Evolutionary conservation across 805 yeast species (phyloP).

Genomic region (Starmera pachycereana): DNA sequence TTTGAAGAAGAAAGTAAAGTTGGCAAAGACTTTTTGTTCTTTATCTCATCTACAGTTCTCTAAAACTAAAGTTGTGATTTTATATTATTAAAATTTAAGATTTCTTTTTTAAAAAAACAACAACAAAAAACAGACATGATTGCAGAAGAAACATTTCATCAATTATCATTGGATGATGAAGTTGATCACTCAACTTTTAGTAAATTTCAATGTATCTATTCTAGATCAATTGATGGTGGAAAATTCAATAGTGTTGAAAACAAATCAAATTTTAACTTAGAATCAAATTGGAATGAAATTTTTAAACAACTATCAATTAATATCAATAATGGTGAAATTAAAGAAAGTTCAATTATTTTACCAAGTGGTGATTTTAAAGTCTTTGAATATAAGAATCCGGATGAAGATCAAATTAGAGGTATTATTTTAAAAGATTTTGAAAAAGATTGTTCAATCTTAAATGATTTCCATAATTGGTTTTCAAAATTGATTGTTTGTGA

Average conservation of each 20-base stretch:
- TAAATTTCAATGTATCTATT: constrained; percentile 28
- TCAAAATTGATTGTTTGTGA: constrained; percentile 25
- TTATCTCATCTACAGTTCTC: too few relatives aligned
- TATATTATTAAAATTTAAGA: too few relatives aligned
- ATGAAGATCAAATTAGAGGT: constrained; percentile 28
- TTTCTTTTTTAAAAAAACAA: too few relatives aligned
- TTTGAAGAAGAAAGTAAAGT: too few relatives aligned
- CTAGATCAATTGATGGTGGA: constrained; percentile 16
- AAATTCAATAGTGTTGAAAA: constrained; percentile 19
- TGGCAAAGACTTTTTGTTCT: too few relatives aligned
- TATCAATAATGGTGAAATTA: neutral
- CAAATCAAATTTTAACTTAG: constrained; percentile 22
- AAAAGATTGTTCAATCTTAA: constrained; percentile 13
- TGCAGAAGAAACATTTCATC: neutral
- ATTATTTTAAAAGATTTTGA: constrained; percentile 24
- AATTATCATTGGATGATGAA: neutral
- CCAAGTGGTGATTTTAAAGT: constrained; percentile 14
- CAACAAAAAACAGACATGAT: too few relatives aligned
- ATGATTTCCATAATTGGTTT: constrained; percentile 26
- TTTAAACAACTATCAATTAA: neutral
- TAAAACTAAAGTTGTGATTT: too few relatives aligned
- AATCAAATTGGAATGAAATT: constrained; percentile 19
- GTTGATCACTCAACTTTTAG: constrained; percentile 26
- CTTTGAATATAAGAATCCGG: constrained; percentile 20
- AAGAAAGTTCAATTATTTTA: constrained; percentile 4